Base-by-base conservation (phyloP, 2,329 filamentous ascomycete genomes). In the Xylariaceae sp. region DNA sequence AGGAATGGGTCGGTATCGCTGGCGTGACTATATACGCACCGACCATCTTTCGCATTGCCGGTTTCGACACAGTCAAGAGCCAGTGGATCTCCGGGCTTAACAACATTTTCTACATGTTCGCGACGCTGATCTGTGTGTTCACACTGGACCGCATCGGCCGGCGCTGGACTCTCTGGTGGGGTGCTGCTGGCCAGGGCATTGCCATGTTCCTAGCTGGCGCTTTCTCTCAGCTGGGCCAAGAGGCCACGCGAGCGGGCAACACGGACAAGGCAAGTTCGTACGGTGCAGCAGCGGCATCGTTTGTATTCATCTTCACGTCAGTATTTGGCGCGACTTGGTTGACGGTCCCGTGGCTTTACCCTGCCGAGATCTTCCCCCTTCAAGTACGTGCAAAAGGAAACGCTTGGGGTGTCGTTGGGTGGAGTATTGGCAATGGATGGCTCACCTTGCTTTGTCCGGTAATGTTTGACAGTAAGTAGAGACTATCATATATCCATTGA, bases 341-440 rank as follows among this genome's bases (percentile, higher is more conserved):
- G 3, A 78, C 73, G 0, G 71, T 77, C 0, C 71, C 72, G 0
- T 79, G 78, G 78, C 62, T 85, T 0, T 85, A 85, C 41, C 81
- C 81, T 0, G 81, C 84, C 1, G 84, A 89, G 56, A 88, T 88
- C 42, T 89, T 87, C 53, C 83, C 85, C 0, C 63, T 87, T 0
- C 75, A 83, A 45, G 74, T 87, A 0, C 75, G 85, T 17, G 85
- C 85, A 1, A 83, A 84, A 51, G 85, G 85, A 4, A 89, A 88
- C 45, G 83, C 85, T 0, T 88, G 79, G 75, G 84, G 85, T 16
- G 84, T 89, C 0, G 76, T 87, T 0, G 85, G 85, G 0, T 89
- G 85, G 85, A 78, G 73, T 12, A 86, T 89, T 38, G 85, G 85
- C 0, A 87, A 87, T 49, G 83, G 83, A 13, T 85, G 81, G 79